A percentile compares a stretch with the other conserved stretches of the same genome.
Evolutionary conservation across 805 yeast species (phyloP).

Genomic region (Ogataea angusta): DNA sequence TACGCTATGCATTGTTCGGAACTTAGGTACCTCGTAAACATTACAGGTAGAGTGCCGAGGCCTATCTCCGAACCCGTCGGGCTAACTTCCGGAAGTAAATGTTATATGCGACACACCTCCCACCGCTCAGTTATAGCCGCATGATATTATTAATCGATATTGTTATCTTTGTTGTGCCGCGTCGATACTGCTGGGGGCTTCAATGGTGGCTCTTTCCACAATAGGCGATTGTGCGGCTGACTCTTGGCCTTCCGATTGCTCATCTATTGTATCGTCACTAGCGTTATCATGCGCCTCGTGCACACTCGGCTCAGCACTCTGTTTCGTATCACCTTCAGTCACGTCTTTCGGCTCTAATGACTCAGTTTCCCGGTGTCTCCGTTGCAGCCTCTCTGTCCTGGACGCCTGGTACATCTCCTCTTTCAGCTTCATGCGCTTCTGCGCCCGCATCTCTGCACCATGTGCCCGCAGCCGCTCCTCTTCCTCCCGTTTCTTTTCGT

Average conservation of each 20-base stretch:
- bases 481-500: constrained; percentile 41
- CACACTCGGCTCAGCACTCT: neutral
- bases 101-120: neutral
- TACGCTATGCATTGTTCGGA: neutral
- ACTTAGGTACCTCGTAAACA: neutral
- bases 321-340: neutral
- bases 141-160: neutral
- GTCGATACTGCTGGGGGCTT: neutral
- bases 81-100: neutral
- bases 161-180: neutral
- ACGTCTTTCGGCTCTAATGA: neutral
- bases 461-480: constrained; percentile 43
- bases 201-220: neutral
- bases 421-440: constrained; percentile 37
- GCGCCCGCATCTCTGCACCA: constrained; percentile 43
- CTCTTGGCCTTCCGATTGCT: neutral
- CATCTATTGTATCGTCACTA: neutral
- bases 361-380: constrained; percentile 14
- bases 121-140: constrained; percentile 1
- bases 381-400: constrained; percentile 31
- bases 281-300: neutral
- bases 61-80: constrained; percentile 1
- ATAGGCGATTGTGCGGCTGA: neutral
- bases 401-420: constrained; percentile 34
- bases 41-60: neutral